A percentile compares a stretch with the other conserved stretches of the same genome.
Evolutionary conservation across 257 asterid species (phyloP).

Genomic region (Solanum phureja): DNA sequence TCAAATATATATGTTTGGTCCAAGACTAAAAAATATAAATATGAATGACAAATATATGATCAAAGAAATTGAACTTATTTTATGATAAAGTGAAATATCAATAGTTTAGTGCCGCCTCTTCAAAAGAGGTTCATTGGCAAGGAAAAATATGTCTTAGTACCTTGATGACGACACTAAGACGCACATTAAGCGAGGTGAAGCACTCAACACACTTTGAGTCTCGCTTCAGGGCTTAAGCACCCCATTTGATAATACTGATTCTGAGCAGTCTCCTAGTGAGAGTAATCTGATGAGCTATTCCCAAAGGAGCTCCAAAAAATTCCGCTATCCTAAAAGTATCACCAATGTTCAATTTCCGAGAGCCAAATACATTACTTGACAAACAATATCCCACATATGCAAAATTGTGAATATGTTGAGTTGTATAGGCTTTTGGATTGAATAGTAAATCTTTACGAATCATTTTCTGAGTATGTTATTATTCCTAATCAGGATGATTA

Average conservation of each 20-base stretch:
- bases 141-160: too few species aligned
- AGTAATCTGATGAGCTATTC: background rate
- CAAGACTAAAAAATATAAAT: too few species aligned
- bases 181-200: background rate
- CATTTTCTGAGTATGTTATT: background rate
- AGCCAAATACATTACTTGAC: background rate
- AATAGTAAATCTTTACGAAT: background rate
- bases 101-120: too few species aligned
- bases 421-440: background rate
- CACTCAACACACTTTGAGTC: background rate
- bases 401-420: too few species aligned
- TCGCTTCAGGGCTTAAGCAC: background rate
- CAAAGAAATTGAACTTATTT: too few species aligned
- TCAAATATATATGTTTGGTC: too few species aligned
- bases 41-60: too few species aligned
- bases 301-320: background rate
- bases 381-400: background rate
- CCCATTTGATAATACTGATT: background rate
- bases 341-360: background rate
- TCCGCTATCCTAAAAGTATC: background rate
- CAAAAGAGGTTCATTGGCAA: too few species aligned
- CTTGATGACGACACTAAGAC: too few species aligned
- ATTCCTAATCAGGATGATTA: background rate
- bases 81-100: too few species aligned
- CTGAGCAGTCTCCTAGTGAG: background rate